A percentile compares a stretch with the other conserved stretches of the same genome.
These are phyloP conservation scores for Magnolia officinalis DNA, from an alignment of 164 flowering plant species.

Conservation along the genomic window DNA sequence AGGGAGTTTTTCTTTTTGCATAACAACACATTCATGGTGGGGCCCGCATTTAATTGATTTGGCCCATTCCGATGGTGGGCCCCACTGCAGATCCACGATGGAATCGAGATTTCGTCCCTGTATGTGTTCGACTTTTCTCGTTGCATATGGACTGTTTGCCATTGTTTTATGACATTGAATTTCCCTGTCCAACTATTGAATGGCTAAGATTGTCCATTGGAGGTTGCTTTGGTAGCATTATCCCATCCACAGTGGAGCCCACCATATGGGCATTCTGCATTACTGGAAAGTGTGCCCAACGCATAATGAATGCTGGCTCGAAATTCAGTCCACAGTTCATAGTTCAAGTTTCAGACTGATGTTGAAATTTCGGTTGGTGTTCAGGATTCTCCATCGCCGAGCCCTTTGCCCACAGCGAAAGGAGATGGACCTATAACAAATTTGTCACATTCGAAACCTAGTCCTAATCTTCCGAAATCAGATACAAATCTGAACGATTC, in stretches of 20 bases:
- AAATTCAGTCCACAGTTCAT: not conserved
- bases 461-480: not conserved
- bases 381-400: slow-evolving; percentile 25
- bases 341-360: not conserved
- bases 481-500: not conserved
- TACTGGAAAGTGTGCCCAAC: not conserved
- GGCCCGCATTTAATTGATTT: not conserved
- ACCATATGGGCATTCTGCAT: not conserved
- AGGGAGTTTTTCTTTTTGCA: not conserved
- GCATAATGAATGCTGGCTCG: not conserved
- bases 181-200: too few species aligned
- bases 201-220: not conserved
- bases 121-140: not conserved
- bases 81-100: not conserved
- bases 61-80: not conserved
- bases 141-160: not conserved
- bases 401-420: slow-evolving; percentile 12
- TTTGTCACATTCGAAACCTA: not conserved
- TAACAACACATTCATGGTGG: not conserved
- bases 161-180: too few species aligned
- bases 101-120: not conserved
- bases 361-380: not conserved
- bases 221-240: not conserved
- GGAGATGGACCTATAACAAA: not conserved
- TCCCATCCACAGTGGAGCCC: not conserved